Base-by-base conservation (phyloP, 257 asterid species). In the Verbena officinalis region DNA sequence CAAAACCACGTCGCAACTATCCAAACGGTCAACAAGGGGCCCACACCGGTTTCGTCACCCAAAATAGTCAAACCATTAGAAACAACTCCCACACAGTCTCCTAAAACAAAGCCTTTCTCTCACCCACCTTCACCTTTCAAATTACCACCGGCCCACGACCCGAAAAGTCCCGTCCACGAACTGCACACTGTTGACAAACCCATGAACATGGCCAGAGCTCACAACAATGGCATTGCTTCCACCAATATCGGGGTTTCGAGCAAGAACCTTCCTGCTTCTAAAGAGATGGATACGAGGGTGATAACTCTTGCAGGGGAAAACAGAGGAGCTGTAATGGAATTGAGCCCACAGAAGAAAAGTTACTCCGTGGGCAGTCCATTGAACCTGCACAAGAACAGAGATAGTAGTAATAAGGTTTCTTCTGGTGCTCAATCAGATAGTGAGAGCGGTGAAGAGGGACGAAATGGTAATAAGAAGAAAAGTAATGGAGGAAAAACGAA, bases 271-370 rank as follows among this genome's bases (percentile, higher is more conserved):
- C 54, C 77, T 1, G 71, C 68, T 38, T 56, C 76, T n/a, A 79
- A 78, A 20, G 84, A 73, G 59, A 7, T 4, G 7, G 91, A 86
- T 5, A 46, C 62, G 73, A 77, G 85, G 11, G 58, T 88, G 19
- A 78, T 91, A 54, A 80, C 91, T 5, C 85, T 88, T 14, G 84
- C 86, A 1, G 98, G 98, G 1, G 91, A 88, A 17, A 91, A 91
- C 76, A 83, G 73, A 77, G 98, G 98, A 5, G 95, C 98, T 0
- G 56, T 84, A 3, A 86, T 91, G 98, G 87, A 84, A 23, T 34
- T 88, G 23, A 77, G 42, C 31, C 68, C 78, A 43, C 81, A 54
- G 38, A 84, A 78, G 72, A 85, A 70, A 54, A 30, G 5, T 31
- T 10, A 36, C 65, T 49, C 52, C 5, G 3, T 49, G 8, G 73